Evolutionary conservation across 2,329 filamentous ascomycete species (phyloP), one percentile per base, ranked within the genome.

Genomic region (Blumeria graminis): DNA sequence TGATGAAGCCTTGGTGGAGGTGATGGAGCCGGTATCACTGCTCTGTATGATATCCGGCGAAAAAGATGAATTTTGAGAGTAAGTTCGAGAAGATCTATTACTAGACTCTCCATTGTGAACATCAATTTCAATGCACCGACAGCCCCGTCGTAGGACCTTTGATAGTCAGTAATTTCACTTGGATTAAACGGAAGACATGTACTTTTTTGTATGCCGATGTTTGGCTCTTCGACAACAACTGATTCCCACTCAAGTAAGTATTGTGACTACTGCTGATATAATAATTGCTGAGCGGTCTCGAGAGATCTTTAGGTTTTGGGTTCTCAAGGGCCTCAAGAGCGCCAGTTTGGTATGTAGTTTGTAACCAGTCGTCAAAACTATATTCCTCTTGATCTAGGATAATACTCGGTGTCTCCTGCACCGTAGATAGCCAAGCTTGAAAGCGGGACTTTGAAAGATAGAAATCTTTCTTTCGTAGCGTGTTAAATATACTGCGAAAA

Each of bases 191-290:
- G 33, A 52, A 51, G 8, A 22, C 28, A 22, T 6, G 5, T 7
- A 85, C 85, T 65, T 81, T 78, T 62, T 76, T 82, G 69, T 95
- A 95, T 11, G 83, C 80, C 57, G 88, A 80, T 0, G 82, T 79
- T 33, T 83, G 87, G 58, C 63, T 83, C 58, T 80, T 78, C 51
- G 86, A 87, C 58, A 79, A 81, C 43, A 92, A 74, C 68, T 95
- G 90, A 63, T 94, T 88, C 1, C 89, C 89, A 1, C 82, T 81
- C 45, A 94, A 72, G 67, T 94, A 95, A 0, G 89, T 95, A 67
- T 95, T 95, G 71, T 95, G 89, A 65, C 87, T 94, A 62, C 86
- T 93, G 60, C 83, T 94, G 67, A 95, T 89, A 68, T 87, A 95
- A 71, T 95, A 95, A 66, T 93, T 87, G 60, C 64, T 68, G 48